Conservation (phyloP, 1,284 basidiomycete genomes). For the Ustilago bromivora region DNA sequence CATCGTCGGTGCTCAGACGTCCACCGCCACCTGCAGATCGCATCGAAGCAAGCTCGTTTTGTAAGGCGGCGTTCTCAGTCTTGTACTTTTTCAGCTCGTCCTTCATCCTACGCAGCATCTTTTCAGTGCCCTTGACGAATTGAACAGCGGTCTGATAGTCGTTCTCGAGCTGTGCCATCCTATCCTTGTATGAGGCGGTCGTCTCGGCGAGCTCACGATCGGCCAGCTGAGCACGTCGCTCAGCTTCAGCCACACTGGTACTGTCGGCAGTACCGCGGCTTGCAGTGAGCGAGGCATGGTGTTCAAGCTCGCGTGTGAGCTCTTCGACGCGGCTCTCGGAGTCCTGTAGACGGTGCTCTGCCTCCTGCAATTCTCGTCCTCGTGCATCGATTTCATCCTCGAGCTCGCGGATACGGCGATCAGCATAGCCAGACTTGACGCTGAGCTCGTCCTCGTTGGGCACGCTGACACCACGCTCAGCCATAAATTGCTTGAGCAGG, state of each 20-base stretch:
- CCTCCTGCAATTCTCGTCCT: constrained; percentile 57
- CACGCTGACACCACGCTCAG: constrained; percentile 76
- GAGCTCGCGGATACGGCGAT: constrained; percentile 61
- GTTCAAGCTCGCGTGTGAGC: constrained; percentile 60
- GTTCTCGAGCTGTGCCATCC: constrained; percentile 81
- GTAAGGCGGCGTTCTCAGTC: constrained; percentile 65
- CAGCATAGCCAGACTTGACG: constrained; percentile 57
- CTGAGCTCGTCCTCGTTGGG: constrained; percentile 67
- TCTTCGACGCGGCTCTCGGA: constrained; percentile 64
- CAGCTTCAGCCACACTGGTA: constrained; percentile 81
- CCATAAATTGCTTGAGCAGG: constrained; percentile 86
- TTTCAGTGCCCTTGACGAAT: constrained; percentile 88
- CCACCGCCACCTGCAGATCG: constrained; percentile 25
- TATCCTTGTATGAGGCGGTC: constrained; percentile 65
- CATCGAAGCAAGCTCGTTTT: constrained; percentile 44
- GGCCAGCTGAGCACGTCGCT: constrained; percentile 72
- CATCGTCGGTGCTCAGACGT: constrained; percentile 40
- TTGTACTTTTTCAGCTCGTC: constrained; percentile 70
- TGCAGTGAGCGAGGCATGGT: constrained; percentile 70
- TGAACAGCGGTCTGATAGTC: constrained; percentile 94
- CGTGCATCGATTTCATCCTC: constrained; percentile 65
- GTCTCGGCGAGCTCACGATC: constrained; percentile 67
- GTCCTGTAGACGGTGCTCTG: constrained; percentile 64
- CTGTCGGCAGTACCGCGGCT: constrained; percentile 78
- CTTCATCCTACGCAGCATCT: constrained; percentile 97